phyloP scores from a whole-genome alignment of 1,284 basidiomycete species.

The Coniferiporia weirii region DNA sequence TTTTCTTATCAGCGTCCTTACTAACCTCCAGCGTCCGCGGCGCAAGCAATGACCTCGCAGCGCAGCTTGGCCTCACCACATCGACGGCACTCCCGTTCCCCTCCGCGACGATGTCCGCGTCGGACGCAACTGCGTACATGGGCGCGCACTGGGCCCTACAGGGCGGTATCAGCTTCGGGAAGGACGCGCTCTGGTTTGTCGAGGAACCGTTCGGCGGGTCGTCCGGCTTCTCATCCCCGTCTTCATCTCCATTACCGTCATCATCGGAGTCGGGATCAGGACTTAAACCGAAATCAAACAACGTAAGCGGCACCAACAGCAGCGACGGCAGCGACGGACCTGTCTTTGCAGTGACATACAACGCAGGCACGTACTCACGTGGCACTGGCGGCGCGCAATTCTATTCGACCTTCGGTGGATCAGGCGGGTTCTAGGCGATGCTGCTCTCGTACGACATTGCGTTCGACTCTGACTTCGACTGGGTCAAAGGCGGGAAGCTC shows the following conservation, averaged over 20 bases:
- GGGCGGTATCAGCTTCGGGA: constrained; percentile 54
- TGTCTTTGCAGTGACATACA: constrained; percentile 63
- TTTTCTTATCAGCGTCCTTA: not conserved
- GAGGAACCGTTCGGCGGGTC: constrained; percentile 54
- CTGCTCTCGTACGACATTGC: constrained; percentile 67
- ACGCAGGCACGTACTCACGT: constrained; percentile 53
- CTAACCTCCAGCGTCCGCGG: not conserved
- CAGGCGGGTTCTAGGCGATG: constrained; percentile 53
- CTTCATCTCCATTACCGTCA: too few species aligned
- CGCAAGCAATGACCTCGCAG: constrained; percentile 34
- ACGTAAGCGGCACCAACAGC: constrained; percentile 17
- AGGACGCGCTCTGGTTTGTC: constrained; percentile 54
- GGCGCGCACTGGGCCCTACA: constrained; percentile 57
- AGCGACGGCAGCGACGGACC: constrained; percentile 33
- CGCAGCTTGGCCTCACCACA: constrained; percentile 51
- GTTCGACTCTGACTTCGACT: constrained; percentile 52
- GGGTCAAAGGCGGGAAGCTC: constrained; percentile 44
- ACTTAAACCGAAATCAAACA: constrained; percentile 19
- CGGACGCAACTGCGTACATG: constrained; percentile 49
- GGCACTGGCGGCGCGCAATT: constrained; percentile 61
- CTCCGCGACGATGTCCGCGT: constrained; percentile 48
- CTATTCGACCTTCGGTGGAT: constrained; percentile 58
- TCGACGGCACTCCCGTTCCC: constrained; percentile 65
- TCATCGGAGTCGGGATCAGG: too few species aligned
- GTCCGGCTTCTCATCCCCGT: constrained; percentile 34